Evolutionary conservation across 306 rosid species (phyloP), one percentile per base, ranked within the genome.

Genomic region (Biancaea sappan): DNA sequence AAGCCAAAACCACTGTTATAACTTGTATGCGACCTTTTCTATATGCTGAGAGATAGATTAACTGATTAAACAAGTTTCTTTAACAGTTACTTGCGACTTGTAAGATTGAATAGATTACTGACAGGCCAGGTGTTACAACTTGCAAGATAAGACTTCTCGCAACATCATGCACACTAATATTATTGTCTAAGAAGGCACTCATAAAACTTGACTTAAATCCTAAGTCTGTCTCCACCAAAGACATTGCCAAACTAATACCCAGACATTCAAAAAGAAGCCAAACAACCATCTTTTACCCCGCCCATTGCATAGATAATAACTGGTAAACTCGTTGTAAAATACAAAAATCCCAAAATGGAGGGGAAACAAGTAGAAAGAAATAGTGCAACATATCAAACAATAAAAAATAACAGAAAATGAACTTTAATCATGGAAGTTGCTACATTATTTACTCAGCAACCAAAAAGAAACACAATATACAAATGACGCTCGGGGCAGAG

Each of bases 61-160:
- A 68, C 19, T 48, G 25, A 67, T 47, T 29, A 31, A 79, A 32
- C 28, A 68, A 41, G 67, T 32, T 16, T 31, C 8, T 41, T 74
- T 48, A 50, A 61, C 56, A 53, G 44, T 64, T 56, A 31, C 34
- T 11, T 15, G 70, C 21, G 51, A n/a, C 15, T 15, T 19, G 12
- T 32, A 53, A 50, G 73, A 38, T 2, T 14, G 37, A 12, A 38
- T 22, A 4, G 3, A 34, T 3, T 28, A 54, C 14, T 4, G 11
- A 72, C 15, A 37, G 43, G 19, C 63, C 72, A 79, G 41, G 61
- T 54, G 53, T 67, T 13, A 12, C 75, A 73, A 47, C 13, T 54
- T 25, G 32, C 32, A 32, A 13, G 18, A 59, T 22, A 50, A 59
- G 4, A 8, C 40, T 40, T 38, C 5, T 21, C 40, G 52, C 44